Base-by-base conservation (phyloP, 805 yeast genomes). In the Starmera dryadoides region DNA sequence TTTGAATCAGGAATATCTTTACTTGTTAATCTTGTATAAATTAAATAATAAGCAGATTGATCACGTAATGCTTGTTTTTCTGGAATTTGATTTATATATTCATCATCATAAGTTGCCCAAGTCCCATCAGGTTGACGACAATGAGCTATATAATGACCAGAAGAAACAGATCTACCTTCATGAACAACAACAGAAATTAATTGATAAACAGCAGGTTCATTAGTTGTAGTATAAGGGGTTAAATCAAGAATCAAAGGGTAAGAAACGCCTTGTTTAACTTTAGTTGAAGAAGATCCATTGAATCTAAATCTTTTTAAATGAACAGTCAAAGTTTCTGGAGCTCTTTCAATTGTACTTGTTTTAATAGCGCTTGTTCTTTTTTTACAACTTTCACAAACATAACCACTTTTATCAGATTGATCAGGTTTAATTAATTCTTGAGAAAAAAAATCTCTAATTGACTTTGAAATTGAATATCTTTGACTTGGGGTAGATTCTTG, bases 51-150 rank as follows among this genome's bases (percentile, higher is more conserved):
- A 5, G 98, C 98, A 29, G 87, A 77, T 12, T 91, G 85, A 53
- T 91, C 95, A 47, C 77, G 76, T 46, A 87, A 66, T 3, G 86
- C 96, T 34, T 75, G 78, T 41, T 75, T 69, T 52, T 86, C 93
- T 28, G 81, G 70, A 39, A 86, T 79, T 42, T 69, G 70, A 53
- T 86, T 83, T 48, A 86, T 79, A 53, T 81, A 78, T 53, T 93
- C 98, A 58, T 93, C 98, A 57, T 93, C 98, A 60, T 91, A 93
- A 9, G 87, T 81, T 22, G 87, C 81, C 98, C 98, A 93, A 2
- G 82, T 63, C 2, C 88, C 91, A 60, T 86, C 93, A 1, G 97
- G 95, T 60, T 89, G 96, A 45, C 83, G 75, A 56, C 96, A 86
- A 56, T 86, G 87, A 1, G 95, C 85, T 42, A 88, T 76, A 55